These are phyloP conservation scores for Colletotrichum viniferum DNA, from an alignment of 2,329 filamentous ascomycete genomes.

Conservation along the genomic window DNA sequence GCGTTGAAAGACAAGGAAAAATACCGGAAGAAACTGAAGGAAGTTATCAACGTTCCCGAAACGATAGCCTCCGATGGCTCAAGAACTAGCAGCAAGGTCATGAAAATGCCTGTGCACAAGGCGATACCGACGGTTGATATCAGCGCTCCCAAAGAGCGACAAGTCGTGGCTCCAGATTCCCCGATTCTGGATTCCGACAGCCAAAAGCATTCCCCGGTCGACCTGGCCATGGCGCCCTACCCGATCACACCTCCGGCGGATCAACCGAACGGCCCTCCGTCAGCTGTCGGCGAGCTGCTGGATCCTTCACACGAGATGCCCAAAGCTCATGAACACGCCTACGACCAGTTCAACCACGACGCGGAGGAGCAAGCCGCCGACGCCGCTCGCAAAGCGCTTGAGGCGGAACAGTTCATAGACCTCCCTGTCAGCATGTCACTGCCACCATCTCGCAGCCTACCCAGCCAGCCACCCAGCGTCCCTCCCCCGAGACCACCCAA, in stretches of 20 bases:
- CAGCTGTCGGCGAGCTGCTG: constrained; percentile 56
- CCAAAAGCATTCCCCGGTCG: constrained; percentile 61
- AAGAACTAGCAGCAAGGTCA: constrained; percentile 2
- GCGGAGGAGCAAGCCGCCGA: constrained; percentile 54
- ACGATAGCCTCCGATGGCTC: constrained; percentile 32
- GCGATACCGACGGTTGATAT: constrained; percentile 29
- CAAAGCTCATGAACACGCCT: constrained; percentile 62
- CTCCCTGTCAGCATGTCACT: constrained; percentile 56
- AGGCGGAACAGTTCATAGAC: constrained; percentile 45
- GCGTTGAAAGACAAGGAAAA: constrained; percentile 93
- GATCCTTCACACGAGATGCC: constrained; percentile 65
- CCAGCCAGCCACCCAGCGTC: constrained; percentile 53
- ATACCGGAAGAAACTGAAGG: constrained; percentile 89
- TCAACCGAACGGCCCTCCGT: constrained; percentile 41
- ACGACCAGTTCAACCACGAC: constrained; percentile 61
- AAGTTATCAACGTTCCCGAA: constrained; percentile 56
- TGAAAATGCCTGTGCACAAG: constrained; percentile 22
- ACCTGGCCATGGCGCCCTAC: constrained; percentile 64
- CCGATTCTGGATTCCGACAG: constrained; percentile 55
- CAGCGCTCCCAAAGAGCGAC: constrained; percentile 33
- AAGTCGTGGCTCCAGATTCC: constrained; percentile 47
- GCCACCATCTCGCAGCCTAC: constrained; percentile 62
- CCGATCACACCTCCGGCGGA: constrained; percentile 69
- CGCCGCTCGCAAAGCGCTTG: constrained; percentile 48
- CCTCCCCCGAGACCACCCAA: constrained; percentile 57